Base-by-base conservation (phyloP, 2,329 filamentous ascomycete species). In the Botrytis paeoniae region DNA sequence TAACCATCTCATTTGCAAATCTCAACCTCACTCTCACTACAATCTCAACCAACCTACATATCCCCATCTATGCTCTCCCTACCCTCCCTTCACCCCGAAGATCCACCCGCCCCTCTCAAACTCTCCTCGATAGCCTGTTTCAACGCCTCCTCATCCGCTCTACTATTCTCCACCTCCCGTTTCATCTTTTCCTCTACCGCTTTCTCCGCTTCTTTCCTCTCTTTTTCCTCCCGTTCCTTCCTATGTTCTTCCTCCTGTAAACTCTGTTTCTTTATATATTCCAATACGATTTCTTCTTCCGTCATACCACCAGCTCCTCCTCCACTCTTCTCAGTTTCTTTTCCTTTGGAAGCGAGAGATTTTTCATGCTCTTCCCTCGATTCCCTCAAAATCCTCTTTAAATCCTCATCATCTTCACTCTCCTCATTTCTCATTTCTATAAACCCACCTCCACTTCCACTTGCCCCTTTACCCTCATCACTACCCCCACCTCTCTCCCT, bases 231-330 rank as follows among this genome's bases (percentile, higher is more conserved):
- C 4, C 73, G 61, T 60, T 63, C 61, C 62, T 73, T 60, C 70
- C 61, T 77, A 76, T 85, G 82, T 79, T 90, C 85, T 76, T 90
- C 90, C 82, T 95, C 93, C 0, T 88, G 85, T 60, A 93, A 80
- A 80, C 91, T 94, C 83, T 94, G 91, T 83, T 90, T 92, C 85
- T 91, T 92, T 59, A 94, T 86, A 81, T 93, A 94, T 78, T 94
- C 91, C 80, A 95, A 81, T 14, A 94, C 88, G 73, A 92, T 89
- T 72, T 93, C 88, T 79, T 95, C 92, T 79, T 94, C 92, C 0
- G 85, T 88, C 78, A 72, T 51, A 20, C 64, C 43, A 10, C 43
- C 41, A 4, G 45, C 35, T 41, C 48, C 41, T 29, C 45, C 59
- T 25, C 4, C 22, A 39, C 48, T 35, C 22, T 54, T 71, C 10